Evolutionary conservation across 2,329 filamentous ascomycete species (phyloP).

Genomic region (Atkinsonella texensis): DNA sequence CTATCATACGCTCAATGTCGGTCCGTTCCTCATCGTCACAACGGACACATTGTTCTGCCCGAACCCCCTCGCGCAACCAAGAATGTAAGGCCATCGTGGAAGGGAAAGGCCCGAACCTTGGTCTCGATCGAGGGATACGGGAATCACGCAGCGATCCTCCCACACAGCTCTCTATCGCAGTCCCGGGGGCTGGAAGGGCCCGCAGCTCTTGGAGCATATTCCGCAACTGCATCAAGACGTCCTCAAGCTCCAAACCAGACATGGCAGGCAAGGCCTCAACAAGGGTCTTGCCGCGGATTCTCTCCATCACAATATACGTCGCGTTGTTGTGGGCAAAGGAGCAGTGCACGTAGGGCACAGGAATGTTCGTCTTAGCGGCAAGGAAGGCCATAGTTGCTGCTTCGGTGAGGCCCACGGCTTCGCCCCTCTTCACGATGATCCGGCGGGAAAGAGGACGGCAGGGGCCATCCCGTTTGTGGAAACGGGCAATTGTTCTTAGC

Average conservation of each 20-base stretch:
- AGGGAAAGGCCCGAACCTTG: slow-evolving; percentile 20
- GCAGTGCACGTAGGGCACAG: slow-evolving; percentile 11
- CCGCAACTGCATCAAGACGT: slow-evolving; percentile 13
- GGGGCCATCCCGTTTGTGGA: background rate
- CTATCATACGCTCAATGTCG: slow-evolving; percentile 21
- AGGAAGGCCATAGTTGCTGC: slow-evolving; percentile 12
- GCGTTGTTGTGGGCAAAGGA: slow-evolving; percentile 24
- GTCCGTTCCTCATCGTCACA: slow-evolving; percentile 13
- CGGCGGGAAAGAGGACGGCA: background rate
- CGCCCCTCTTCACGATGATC: background rate
- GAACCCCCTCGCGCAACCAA: slow-evolving; percentile 17
- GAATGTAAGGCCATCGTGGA: slow-evolving; percentile 19
- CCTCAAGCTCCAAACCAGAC: slow-evolving; percentile 5
- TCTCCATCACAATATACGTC: slow-evolving; percentile 34
- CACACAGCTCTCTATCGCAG: slow-evolving; percentile 12
- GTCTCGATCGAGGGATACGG: slow-evolving; percentile 11
- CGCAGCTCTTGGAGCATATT: slow-evolving; percentile 13
- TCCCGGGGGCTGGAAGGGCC: slow-evolving; percentile 11
- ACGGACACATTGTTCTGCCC: slow-evolving; percentile 11
- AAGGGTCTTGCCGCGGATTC: slow-evolving; percentile 15
- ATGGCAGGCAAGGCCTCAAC: slow-evolving; percentile 7
- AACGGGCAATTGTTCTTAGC: background rate
- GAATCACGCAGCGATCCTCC: slow-evolving; percentile 17
- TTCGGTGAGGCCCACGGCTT: slow-evolving; percentile 7
- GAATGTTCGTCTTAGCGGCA: slow-evolving; percentile 10